Evolutionary conservation across 164 flowering plant species (phyloP), one percentile per base, ranked within the genome.

Genomic region (Kingdonia uniflora): DNA sequence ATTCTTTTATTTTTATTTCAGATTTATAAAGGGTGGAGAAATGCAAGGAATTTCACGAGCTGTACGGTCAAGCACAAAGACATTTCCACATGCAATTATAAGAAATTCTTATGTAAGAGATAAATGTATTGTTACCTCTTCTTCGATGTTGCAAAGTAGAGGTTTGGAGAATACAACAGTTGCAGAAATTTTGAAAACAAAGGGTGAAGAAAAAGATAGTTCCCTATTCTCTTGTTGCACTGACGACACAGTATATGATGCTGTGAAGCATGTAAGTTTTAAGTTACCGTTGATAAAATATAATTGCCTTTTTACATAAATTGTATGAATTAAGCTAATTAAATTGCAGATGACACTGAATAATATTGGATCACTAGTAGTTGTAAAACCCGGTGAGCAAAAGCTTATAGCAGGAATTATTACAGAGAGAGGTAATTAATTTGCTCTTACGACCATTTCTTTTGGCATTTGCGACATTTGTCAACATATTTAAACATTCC

Each of bases 361-460:
- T 53, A 78, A 90, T 52, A 70, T 90, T 26, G 91, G 95, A 33
- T 84, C 95, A 17, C 63, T 87, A 60, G 91, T 83, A 52, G 95
- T 90, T 42, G 66, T 82, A 25, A 82, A 71, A 74, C 90, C 95
- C 22, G 96, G 90, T 56, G 76, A 81, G 19, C 64, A 62, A 46
- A 75, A 83, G 26, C 54, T 58, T 22, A 70, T 81, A 39, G 92
- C 86, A 41, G 96, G 98, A 62, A 83, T 91, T 60, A 40, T 87
- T 60, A 87, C 96, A 11, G 96, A 87, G 57, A 73, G 95, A 85
- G 95, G 97, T 86, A 65, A 43, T 8, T 44, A 13, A 7, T 38
- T 21, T 15, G 53, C 10, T 8, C 35, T 4, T 29, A 8, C 8
- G 35, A 4, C 35, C 35, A 29, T 29, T 29, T 29, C 8, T 29